Evolutionary conservation across 345 rosid genomes (phyloP), one percentile per base, ranked within the genome.

Genomic region (Ricinus communis): DNA sequence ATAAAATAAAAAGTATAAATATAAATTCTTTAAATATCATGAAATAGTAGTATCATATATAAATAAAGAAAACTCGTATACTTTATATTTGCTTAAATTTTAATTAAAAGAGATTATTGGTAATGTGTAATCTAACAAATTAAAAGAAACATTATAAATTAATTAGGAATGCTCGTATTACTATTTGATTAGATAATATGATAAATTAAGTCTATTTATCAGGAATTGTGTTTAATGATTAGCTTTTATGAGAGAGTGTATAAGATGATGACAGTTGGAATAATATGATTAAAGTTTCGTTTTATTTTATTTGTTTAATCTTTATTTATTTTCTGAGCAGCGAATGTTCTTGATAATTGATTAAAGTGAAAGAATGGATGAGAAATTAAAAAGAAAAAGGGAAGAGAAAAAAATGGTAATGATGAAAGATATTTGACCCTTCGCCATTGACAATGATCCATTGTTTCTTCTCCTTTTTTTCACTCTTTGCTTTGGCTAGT

Each of bases 311-410:
- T 64, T n/a, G n/a, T n/a, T n/a, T n/a, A n/a, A n/a, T n/a, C n/a
- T n/a, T n/a, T n/a, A n/a, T 47, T 64, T 55, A 1, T 12, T 56
- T 13, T 11, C 30, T 25, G 12, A 11, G 5, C 16, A 75, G 27
- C 5, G 36, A 56, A 25, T 56, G 36, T 56, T 25, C 36, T 2
- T 56, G n/a, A 27, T 11, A 25, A 27, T 27, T 56, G 61, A 56
- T 56, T 30, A 58, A 58, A 58, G 62, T 71, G 25, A 15, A 56
- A 55, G 36, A 28, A 53, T 19, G 46, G 31, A 30, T 46, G 33
- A 27, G 33, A 40, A 15, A 85, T 57, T 77, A 57, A 73, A 79
- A 82, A 74, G 83, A 47, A 33, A 18, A 57, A 28, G n/a, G n/a
- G 57, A 22, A 5, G 57, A 12, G 27, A 22, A 57, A 28, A 58